phyloP scores from a whole-genome alignment of 2,329 filamentous ascomycete genomes.

The Talaromyces islandicus region DNA sequence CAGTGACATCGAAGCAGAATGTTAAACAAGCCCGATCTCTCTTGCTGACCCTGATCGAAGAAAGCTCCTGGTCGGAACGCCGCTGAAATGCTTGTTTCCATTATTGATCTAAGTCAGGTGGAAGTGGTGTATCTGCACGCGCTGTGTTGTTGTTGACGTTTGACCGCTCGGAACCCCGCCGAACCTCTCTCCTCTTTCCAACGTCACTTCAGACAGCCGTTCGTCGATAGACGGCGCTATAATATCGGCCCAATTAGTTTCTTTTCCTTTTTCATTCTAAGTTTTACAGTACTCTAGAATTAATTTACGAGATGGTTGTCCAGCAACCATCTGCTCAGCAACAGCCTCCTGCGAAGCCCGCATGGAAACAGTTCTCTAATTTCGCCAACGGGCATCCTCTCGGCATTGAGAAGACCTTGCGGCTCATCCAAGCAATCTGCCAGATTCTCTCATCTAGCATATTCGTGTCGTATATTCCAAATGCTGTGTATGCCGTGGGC shows the following conservation, averaged over 20 bases:
- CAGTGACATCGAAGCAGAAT: too few relatives aligned
- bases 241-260: background rate
- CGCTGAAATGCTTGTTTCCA: background rate
- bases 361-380: conserved; percentile 21
- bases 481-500: conserved; percentile 21
- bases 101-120: background rate
- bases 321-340: background rate
- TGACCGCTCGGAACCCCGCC: background rate
- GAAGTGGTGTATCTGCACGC: background rate
- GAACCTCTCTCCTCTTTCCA: background rate
- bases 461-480: conserved; percentile 4
- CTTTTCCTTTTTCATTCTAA: too few relatives aligned
- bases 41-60: background rate
- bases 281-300: background rate
- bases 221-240: background rate
- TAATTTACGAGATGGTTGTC: background rate
- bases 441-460: conserved; percentile 22
- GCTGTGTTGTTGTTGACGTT: background rate
- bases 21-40: too few relatives aligned
- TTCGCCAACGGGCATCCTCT: conserved; percentile 24
- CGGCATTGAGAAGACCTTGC: conserved; percentile 35
- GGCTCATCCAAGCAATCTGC: conserved; percentile 31
- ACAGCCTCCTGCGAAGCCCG: background rate
- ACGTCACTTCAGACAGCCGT: background rate
- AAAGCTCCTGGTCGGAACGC: background rate